phyloP scores from a whole-genome alignment of 1,284 basidiomycete genomes.

The Tylopilus orsonianus region DNA sequence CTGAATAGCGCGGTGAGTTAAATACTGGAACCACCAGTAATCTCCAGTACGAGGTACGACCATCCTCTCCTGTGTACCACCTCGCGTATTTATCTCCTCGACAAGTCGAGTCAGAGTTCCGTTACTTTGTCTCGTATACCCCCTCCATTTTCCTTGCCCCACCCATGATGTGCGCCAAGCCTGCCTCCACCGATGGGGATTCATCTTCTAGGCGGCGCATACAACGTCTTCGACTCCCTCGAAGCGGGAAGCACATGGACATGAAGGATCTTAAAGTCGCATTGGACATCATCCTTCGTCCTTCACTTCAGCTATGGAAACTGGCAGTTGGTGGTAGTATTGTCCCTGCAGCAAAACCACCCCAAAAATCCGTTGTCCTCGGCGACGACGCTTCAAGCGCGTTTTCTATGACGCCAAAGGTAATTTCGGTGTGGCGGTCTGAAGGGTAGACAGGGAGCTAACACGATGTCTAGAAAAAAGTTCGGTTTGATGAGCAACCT shows the following conservation, averaged over 20 bases:
- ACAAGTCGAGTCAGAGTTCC: conserved; percentile 3
- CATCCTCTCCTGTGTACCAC: neutral
- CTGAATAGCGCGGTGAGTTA: conserved; percentile 22
- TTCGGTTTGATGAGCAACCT: conserved; percentile 31
- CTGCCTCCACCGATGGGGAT: conserved; percentile 2
- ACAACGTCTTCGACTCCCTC: conserved; percentile 17
- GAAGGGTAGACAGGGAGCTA: conserved; percentile 2
- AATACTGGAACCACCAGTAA: conserved; percentile 20
- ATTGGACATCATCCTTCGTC: conserved; percentile 25
- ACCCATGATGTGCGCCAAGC: conserved; percentile 19
- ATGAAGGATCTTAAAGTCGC: conserved; percentile 17
- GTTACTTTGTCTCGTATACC: neutral
- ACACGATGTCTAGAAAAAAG: conserved; percentile 21
- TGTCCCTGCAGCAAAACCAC: conserved; percentile 4
- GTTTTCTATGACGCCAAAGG: conserved; percentile 18
- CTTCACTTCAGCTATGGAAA: conserved; percentile 28
- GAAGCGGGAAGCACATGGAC: conserved; percentile 14
- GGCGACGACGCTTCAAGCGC: conserved; percentile 8
- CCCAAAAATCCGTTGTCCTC: conserved; percentile 7
- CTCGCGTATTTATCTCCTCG: conserved; percentile 7
- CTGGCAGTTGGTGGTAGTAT: conserved; percentile 7
- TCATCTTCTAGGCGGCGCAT: conserved; percentile 7
- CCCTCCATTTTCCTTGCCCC: neutral
- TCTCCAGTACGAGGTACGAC: neutral
- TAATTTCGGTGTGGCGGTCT: neutral